Base-by-base conservation (phyloP, 1,139 yeast genomes). In the Pneumocystis jirovecii region DNA sequence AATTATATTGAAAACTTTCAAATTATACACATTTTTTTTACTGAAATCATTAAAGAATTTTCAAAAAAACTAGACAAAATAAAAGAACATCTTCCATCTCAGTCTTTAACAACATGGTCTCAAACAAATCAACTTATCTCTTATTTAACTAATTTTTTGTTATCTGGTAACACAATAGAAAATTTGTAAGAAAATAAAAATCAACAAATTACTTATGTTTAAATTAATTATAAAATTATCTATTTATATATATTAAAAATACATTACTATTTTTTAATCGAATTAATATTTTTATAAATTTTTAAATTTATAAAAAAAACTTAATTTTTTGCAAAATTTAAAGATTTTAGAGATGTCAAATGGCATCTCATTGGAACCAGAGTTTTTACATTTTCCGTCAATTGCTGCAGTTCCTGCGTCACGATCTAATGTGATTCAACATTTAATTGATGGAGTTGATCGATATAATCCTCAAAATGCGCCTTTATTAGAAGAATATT, bases 381-480 rank as follows among this genome's bases (percentile, higher is more conserved):
- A 25, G 4, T 50, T 50, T 12, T 50, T 34, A 1, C 57, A 50
- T 50, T 50, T 50, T 50, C 61, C 61, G 10, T 39, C 61, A 21
- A 69, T 75, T 29, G 71, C 73, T 44, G 64, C 66, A 39, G 71
- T 69, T 65, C 80, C 80, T 50, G 66, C 71, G 17, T 72, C 74
- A 65, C 75, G 81, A 70, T 80, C 81, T 15, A 76, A 73, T 45
- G 72, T 72, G 45, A 71, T 79, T 65, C 74, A 74, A 64, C 74
- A 72, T 63, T 74, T 78, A 62, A 73, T 79, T 63, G 73, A 74
- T 66, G 73, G 78, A 56, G 73, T 79, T 66, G 80, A 78, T 8
- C 75, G 82, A 70, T 80, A 79, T 72, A 79, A 79, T 68, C 76
- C 76, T 42, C 76, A 76, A n/a, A 78, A 77, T 50, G 77, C 78